Evolutionary conservation across 345 rosid genomes (phyloP).

Genomic region (Durio zibethinus): DNA sequence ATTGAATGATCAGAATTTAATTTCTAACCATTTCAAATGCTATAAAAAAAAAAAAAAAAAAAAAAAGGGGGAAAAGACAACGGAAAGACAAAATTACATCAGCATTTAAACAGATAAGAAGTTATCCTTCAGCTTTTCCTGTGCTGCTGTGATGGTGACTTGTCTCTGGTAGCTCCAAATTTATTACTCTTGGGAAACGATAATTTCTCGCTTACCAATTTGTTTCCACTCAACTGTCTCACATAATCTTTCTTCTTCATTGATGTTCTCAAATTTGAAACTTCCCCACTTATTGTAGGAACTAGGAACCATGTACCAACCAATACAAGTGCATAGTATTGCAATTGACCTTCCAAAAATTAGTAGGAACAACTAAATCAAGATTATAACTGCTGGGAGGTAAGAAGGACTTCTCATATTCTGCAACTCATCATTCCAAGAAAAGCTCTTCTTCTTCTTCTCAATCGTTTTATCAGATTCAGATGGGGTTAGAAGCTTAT

Average conservation of each 20-base stretch:
- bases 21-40: no score
- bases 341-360: slow-evolving; percentile 49
- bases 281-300: slow-evolving; percentile 33
- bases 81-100: neutral
- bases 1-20: no score
- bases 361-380: slow-evolving; percentile 44
- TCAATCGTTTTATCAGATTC: slow-evolving; percentile 11
- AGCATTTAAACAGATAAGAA: neutral
- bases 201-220: neutral
- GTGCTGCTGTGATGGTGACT: neutral
- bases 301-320: slow-evolving; percentile 54
- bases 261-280: slow-evolving; percentile 13
- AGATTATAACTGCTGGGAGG: slow-evolving; percentile 34
- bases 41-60: neutral
- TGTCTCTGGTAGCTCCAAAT: neutral
- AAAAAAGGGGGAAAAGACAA: neutral
- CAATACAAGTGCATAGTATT: slow-evolving; percentile 41
- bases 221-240: neutral
- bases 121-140: neutral
- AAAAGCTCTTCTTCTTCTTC: slow-evolving; percentile 8
- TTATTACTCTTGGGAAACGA: neutral
- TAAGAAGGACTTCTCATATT: slow-evolving; percentile 41
- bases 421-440: slow-evolving; percentile 14
- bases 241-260: slow-evolving; percentile 22
- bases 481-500: neutral